Conservation (phyloP, 352 stramenopile genomes). For the Saprolegnia diclina region DNA sequence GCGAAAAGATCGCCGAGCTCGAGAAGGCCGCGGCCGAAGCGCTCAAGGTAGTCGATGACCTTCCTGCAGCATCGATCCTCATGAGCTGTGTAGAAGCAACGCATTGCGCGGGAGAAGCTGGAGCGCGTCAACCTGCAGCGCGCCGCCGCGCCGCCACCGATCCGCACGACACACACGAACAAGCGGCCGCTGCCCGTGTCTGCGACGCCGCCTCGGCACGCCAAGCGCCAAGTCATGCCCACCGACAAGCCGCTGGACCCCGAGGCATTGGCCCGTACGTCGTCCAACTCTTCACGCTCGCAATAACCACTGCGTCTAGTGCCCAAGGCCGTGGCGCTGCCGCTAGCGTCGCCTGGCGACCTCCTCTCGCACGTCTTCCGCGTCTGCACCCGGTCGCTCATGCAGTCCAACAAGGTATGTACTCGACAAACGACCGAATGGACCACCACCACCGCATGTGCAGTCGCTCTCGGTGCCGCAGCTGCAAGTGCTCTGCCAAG, state of each 20-base stretch:
- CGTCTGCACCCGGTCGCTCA: constrained; percentile 10
- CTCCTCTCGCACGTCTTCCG: constrained; percentile 22
- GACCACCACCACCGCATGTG: not conserved
- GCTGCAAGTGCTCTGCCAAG: constrained; percentile 1
- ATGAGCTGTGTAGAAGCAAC: constrained; percentile 14
- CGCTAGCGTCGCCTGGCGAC: not conserved
- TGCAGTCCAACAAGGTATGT: constrained; percentile 19
- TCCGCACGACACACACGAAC: not conserved
- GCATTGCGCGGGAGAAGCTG: constrained; percentile 8
- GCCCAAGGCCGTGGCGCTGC: not conserved
- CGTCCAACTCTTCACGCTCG: not conserved
- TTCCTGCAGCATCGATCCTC: not conserved
- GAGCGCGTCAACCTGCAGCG: constrained; percentile 5
- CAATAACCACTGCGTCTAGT: constrained; percentile 1
- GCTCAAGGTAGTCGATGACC: constrained; percentile 12
- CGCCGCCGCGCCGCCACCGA: not conserved
- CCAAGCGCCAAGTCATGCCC: constrained; percentile 2
- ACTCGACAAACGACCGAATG: not conserved
- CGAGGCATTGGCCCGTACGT: constrained; percentile 4
- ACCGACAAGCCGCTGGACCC: constrained; percentile 1
- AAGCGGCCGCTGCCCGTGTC: not conserved
- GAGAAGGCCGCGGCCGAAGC: constrained; percentile 15
- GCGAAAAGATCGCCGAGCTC: constrained; percentile 22
- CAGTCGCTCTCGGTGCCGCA: constrained; percentile 1
- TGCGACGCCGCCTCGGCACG: not conserved